Conservation (phyloP, 1,284 basidiomycete species). For the Apiotrichum mycotoxinovorans region DNA sequence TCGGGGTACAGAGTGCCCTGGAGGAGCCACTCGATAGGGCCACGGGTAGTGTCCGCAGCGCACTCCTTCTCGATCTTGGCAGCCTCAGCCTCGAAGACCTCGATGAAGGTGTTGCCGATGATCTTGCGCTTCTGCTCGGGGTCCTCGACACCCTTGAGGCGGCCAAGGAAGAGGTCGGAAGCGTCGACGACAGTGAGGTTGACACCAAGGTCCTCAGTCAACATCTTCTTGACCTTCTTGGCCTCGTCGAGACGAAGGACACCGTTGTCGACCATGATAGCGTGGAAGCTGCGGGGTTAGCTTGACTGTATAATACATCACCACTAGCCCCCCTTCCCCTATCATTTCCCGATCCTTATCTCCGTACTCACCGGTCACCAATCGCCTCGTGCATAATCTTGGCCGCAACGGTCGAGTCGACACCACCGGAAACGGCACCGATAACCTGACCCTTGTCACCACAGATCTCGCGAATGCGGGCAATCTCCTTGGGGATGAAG, state of each 20-base stretch:
- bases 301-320: not conserved
- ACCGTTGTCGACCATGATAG: conserved; percentile 99
- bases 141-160: conserved; percentile 86
- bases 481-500: conserved; percentile 97
- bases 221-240: conserved; percentile 89
- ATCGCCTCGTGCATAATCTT: conserved; percentile 99
- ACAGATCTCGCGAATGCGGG: conserved; percentile 90
- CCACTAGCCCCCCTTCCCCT: too few species aligned
- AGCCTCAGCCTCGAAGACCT: conserved; percentile 93
- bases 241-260: conserved; percentile 91
- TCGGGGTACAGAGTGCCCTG: conserved; percentile 99
- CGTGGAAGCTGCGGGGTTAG: conserved; percentile 65
- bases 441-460: conserved; percentile 94
- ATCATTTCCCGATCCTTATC: too few species aligned
- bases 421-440: conserved; percentile 95
- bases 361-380: conserved; percentile 63
- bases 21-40: conserved; percentile 92
- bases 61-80: conserved; percentile 71
- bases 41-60: conserved; percentile 72
- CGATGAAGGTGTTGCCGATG: conserved; percentile 98
- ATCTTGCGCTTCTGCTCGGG: conserved; percentile 98
- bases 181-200: conserved; percentile 96
- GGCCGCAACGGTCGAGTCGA: conserved; percentile 96
- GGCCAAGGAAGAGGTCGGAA: conserved; percentile 86
- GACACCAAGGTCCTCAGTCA: conserved; percentile 89